These are phyloP conservation scores for Trichosporon sp. DNA, from an alignment of 1,284 basidiomycete genomes.

Conservation along the genomic window DNA sequence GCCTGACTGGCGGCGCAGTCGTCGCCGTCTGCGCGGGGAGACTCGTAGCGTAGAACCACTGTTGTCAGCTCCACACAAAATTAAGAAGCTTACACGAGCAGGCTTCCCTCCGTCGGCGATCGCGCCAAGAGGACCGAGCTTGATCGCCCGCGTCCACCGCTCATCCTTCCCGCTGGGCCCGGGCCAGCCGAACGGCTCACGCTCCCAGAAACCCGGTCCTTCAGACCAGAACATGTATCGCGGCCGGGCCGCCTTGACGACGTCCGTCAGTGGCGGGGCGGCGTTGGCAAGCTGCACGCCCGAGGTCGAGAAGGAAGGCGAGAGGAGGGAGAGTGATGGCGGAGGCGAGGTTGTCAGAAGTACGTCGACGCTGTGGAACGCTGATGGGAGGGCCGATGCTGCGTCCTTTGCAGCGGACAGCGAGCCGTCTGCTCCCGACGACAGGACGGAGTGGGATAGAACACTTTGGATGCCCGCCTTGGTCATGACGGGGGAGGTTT, in stretches of 20 bases:
- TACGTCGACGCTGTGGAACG: slow-evolving; percentile 72
- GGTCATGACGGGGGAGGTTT: slow-evolving; percentile 70
- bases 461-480: slow-evolving; percentile 68
- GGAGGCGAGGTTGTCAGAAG: slow-evolving; percentile 81
- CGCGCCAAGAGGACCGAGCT: slow-evolving; percentile 81
- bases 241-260: slow-evolving; percentile 60
- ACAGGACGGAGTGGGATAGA: slow-evolving; percentile 60
- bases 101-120: slow-evolving; percentile 67
- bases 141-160: slow-evolving; percentile 74
- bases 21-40: slow-evolving; percentile 59
- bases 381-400: slow-evolving; percentile 61
- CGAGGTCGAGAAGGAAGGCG: slow-evolving; percentile 60
- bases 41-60: slow-evolving; percentile 80
- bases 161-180: slow-evolving; percentile 62
- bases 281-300: slow-evolving; percentile 58
- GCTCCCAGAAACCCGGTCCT: slow-evolving; percentile 76
- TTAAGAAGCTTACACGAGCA: slow-evolving; percentile 66
- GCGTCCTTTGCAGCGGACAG: slow-evolving; percentile 68
- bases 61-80: slow-evolving; percentile 17
- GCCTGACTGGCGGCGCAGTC: slow-evolving; percentile 40
- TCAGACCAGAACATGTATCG: slow-evolving; percentile 61
- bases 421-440: slow-evolving; percentile 53
- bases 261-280: slow-evolving; percentile 68
- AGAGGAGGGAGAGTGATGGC: slow-evolving; percentile 67
- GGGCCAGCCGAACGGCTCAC: slow-evolving; percentile 84